Conservation (phyloP, 2,329 filamentous ascomycete species). For the Fusarium napiforme region DNA sequence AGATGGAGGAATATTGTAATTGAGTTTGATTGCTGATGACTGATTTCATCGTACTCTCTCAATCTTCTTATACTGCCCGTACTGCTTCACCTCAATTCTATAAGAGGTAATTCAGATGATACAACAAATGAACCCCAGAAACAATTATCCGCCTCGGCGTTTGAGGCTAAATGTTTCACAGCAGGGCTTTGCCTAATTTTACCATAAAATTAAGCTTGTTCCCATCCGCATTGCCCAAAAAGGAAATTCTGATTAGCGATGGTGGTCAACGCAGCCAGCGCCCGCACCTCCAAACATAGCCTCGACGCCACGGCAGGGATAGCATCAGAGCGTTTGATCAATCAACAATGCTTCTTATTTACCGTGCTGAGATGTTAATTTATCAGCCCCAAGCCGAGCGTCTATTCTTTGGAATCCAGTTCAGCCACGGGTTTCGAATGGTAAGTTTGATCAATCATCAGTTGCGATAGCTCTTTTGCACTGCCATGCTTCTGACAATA, state of each 20-base stretch:
- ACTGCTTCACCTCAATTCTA: not conserved
- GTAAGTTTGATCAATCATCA: not conserved
- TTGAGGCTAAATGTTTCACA: not conserved
- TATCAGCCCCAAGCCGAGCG: not conserved
- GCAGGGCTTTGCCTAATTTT: not conserved
- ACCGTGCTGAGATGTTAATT: fast-evolving
- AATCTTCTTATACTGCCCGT: not conserved
- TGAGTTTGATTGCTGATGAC: not conserved
- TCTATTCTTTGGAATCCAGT: not conserved
- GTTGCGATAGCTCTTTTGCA: not conserved
- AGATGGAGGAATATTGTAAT: not conserved
- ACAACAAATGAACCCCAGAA: not conserved
- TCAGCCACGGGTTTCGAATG: not conserved
- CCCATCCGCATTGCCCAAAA: not conserved
- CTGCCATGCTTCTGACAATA: not conserved
- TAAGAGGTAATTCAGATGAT: not conserved
- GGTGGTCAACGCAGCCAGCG: not conserved
- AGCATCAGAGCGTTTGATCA: not conserved
- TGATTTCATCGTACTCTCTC: fast-evolving
- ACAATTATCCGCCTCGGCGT: not conserved
- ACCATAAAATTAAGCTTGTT: slow-evolving; percentile 4
- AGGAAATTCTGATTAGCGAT: not conserved
- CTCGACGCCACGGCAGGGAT: not conserved
- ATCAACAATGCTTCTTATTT: not conserved
- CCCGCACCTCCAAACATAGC: not conserved